phyloP scores from a whole-genome alignment of 192 early-diverging fungal species.

The Funneliformis mosseae region DNA sequence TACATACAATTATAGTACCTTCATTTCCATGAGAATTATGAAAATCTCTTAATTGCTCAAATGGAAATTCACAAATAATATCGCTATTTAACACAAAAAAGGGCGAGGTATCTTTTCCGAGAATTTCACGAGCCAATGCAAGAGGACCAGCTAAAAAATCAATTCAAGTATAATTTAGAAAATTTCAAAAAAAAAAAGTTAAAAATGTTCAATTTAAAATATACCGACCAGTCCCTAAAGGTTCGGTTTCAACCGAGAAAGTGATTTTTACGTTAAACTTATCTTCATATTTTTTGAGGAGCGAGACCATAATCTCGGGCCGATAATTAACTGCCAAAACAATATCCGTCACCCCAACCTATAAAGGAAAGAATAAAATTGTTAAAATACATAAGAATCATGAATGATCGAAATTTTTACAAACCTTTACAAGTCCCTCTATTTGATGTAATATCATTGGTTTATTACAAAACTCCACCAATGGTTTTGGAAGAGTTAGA shows the following conservation, averaged over 20 bases:
- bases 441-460: constrained; percentile 99
- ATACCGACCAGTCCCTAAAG: constrained; percentile 79
- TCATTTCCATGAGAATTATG: constrained; percentile 89
- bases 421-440: constrained; percentile 92
- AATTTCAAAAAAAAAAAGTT: neutral
- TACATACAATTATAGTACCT: constrained; percentile 87
- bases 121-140: constrained; percentile 90
- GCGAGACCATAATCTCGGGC: constrained; percentile 94
- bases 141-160: constrained; percentile 75
- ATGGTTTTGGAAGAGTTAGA: constrained; percentile 94
- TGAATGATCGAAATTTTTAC: neutral
- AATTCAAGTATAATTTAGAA: constrained; percentile 17
- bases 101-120: constrained; percentile 87
- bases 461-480: constrained; percentile 99
- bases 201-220: neutral
- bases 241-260: constrained; percentile 96
- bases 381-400: neutral
- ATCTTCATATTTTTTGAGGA: constrained; percentile 93
- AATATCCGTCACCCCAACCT: constrained; percentile 97
- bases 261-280: constrained; percentile 91
- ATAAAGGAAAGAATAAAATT: constrained; percentile 34
- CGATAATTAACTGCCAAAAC: constrained; percentile 99
- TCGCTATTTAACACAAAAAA: constrained; percentile 99
- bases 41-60: constrained; percentile 87
- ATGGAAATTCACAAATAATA: constrained; percentile 99